A percentile compares a stretch with the other conserved stretches of the same genome.
phyloP scores from a whole-genome alignment of 495 filamentous ascomycete species.

The Aspergillus steynii region DNA sequence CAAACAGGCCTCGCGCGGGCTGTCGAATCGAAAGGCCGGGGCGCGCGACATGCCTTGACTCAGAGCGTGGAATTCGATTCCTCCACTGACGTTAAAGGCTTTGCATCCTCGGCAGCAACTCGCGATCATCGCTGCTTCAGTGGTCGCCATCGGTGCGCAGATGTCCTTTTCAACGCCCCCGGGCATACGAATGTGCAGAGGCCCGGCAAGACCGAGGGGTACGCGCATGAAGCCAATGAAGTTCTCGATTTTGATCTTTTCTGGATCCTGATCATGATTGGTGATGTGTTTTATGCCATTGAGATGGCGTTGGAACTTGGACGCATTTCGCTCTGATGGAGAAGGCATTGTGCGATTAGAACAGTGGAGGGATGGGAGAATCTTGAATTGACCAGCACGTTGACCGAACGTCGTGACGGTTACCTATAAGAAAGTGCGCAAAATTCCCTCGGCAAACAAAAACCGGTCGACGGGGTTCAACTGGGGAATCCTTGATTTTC shows the following conservation, averaged over 20 bases:
- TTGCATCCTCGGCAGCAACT: conserved; percentile 21
- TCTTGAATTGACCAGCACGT: too few relatives aligned
- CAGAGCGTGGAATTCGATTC: conserved; percentile 9
- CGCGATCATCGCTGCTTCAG: conserved; percentile 16
- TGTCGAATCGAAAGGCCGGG: conserved; percentile 13
- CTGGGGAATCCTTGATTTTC: neutral
- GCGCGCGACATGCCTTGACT: conserved; percentile 15
- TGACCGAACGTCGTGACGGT: too few relatives aligned
- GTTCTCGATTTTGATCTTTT: conserved; percentile 16
- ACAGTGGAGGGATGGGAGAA: too few relatives aligned
- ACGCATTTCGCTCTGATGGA: neutral
- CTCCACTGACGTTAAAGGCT: conserved; percentile 10
- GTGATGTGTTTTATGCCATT: neutral
- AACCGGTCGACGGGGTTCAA: too few relatives aligned
- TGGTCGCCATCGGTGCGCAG: conserved; percentile 18
- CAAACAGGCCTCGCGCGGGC: conserved; percentile 3
- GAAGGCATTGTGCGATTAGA: neutral
- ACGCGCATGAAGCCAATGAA: conserved; percentile 18
- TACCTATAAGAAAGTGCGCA: too few relatives aligned
- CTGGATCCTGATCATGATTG: neutral
- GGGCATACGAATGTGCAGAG: conserved; percentile 6
- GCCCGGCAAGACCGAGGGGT: conserved; percentile 17
- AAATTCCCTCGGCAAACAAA: too few relatives aligned
- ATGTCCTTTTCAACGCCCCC: conserved; percentile 2
- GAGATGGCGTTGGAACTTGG: neutral